Conservation (phyloP, 345 rosid species). For the Eucalyptus erythrocorys region DNA sequence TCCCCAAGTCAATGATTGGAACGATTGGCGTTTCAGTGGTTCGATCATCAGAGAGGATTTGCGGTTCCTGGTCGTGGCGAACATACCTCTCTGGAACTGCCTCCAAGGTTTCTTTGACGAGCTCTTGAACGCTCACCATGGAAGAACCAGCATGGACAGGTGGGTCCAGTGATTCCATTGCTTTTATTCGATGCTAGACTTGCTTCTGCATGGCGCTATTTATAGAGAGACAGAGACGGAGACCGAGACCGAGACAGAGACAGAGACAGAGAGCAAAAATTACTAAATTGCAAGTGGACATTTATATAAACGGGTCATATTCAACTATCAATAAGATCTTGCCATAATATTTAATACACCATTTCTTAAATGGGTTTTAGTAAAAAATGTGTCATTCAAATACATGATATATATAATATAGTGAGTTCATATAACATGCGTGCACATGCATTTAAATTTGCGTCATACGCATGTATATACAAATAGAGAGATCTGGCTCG, state of each 20-base stretch:
- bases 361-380: not conserved
- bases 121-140: conserved; percentile 10
- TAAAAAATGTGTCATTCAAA: not conserved
- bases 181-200: not conserved
- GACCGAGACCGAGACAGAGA: not conserved
- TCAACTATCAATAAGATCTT: not conserved
- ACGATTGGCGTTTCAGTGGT: not conserved
- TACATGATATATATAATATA: not conserved
- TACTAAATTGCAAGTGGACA: not conserved
- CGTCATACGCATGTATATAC: not conserved
- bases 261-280: not conserved
- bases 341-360: not conserved
- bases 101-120: not conserved
- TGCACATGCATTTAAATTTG: not conserved
- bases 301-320: not conserved
- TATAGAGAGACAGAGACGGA: not conserved
- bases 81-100: conserved; percentile 2
- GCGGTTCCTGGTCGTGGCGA: not conserved
- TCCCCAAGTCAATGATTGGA: not conserved
- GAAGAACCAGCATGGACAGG: not conserved
- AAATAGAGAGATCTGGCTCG: not conserved
- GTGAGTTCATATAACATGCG: not conserved
- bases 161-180: not conserved
- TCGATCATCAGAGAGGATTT: not conserved
- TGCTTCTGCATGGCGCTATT: not conserved